These are phyloP conservation scores for Fusarium equiseti DNA, from an alignment of 2,329 filamentous ascomycete species.

Conservation along the genomic window DNA sequence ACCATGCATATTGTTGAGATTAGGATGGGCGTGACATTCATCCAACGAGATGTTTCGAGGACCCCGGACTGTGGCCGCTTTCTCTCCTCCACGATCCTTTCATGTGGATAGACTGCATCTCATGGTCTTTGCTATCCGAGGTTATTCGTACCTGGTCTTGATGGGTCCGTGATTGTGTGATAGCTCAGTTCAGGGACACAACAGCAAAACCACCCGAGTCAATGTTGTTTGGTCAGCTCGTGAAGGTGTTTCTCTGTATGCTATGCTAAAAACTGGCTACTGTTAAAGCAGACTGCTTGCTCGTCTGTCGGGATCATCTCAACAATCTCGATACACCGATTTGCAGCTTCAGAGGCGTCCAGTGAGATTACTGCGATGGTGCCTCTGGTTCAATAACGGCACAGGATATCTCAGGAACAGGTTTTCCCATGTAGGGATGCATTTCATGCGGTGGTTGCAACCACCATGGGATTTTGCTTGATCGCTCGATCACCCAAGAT, in stretches of 20 bases:
- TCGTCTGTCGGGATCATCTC: background rate
- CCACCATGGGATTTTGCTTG: constrained; percentile 2
- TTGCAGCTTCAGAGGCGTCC: constrained; percentile 1
- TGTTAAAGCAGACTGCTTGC: background rate
- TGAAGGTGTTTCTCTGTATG: background rate
- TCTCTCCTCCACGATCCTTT: background rate
- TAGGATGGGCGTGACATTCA: background rate
- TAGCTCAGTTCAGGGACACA: background rate
- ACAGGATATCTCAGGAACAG: constrained; percentile 6
- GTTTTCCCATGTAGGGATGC: constrained; percentile 12
- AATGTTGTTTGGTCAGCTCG: background rate
- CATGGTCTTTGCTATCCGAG: background rate
- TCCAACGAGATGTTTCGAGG: background rate
- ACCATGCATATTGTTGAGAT: constrained; percentile 10
- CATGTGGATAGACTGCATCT: background rate
- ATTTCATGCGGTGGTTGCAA: constrained; percentile 25
- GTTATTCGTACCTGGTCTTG: background rate
- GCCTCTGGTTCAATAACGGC: constrained; percentile 2
- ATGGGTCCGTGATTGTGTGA: background rate
- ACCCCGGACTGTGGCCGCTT: background rate
- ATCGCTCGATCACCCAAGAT: constrained; percentile 33
- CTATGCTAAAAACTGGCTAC: background rate
- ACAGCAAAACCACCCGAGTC: background rate
- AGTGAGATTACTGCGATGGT: background rate
- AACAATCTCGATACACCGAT: constrained; percentile 5